Conservation (phyloP, 768 basidiomycete species). For the Trametes maxima region DNA sequence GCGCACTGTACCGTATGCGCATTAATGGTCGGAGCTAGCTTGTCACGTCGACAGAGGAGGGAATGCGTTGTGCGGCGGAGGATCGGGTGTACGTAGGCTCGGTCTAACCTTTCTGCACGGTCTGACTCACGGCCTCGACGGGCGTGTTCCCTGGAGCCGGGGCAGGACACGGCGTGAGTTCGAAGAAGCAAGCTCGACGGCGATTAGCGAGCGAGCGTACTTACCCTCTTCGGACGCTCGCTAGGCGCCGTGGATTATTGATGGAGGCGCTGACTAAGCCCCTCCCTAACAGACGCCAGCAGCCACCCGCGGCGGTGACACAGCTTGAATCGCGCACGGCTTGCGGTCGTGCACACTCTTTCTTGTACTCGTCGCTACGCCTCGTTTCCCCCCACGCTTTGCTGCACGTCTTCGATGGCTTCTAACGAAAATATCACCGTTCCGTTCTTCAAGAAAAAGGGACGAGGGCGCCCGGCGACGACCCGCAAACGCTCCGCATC, state of each 20-base stretch:
- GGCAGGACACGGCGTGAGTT: neutral
- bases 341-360: neutral
- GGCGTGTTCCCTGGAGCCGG: neutral
- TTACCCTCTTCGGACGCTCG: neutral
- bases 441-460: conserved; percentile 89
- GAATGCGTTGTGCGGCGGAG: neutral
- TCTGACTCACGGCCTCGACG: neutral
- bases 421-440: conserved; percentile 50
- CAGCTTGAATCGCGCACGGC: neutral
- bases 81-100: neutral
- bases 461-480: conserved; percentile 76
- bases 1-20: neutral
- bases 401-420: conserved; percentile 4
- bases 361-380: neutral
- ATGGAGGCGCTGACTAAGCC: conserved; percentile 16
- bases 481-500: conserved; percentile 75
- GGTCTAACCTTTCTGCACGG: too few relatives aligned
- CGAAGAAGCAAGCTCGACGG: neutral
- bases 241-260: conserved; percentile 1
- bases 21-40: neutral
- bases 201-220: neutral
- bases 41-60: neutral
- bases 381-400: too few relatives aligned
- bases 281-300: neutral
- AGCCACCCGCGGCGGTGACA: neutral